Conservation (phyloP, 1,284 basidiomycete species). For the Termitomyces sp. region DNA sequence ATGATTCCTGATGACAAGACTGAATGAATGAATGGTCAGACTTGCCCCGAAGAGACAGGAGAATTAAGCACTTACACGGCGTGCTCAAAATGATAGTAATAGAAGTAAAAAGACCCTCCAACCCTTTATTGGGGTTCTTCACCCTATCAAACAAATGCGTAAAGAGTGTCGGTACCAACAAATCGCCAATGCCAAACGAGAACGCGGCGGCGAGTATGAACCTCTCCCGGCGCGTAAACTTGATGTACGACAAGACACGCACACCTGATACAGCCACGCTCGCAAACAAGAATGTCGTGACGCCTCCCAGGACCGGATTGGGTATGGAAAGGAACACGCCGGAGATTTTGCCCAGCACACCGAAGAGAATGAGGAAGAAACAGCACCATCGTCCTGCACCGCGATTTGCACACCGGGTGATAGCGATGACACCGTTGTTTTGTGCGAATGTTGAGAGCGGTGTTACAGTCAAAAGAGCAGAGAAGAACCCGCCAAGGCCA, state of each 20-base stretch:
- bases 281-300: slow-evolving; percentile 75
- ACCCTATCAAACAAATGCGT: slow-evolving; percentile 68
- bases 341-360: slow-evolving; percentile 74
- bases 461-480: slow-evolving; percentile 76
- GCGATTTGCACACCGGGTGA: slow-evolving; percentile 75
- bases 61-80: slow-evolving; percentile 53
- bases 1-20: slow-evolving; percentile 67
- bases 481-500: slow-evolving; percentile 69
- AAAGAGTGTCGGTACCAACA: slow-evolving; percentile 59
- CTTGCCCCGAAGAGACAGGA: neutral
- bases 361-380: slow-evolving; percentile 67
- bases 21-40: slow-evolving; percentile 15
- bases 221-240: slow-evolving; percentile 68
- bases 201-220: slow-evolving; percentile 74
- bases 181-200: slow-evolving; percentile 69
- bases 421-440: slow-evolving; percentile 79
- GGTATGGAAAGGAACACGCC: slow-evolving; percentile 80
- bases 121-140: slow-evolving; percentile 47
- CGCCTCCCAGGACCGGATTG: slow-evolving; percentile 77
- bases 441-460: slow-evolving; percentile 80
- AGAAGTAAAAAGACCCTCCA: slow-evolving; percentile 70
- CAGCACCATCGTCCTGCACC: slow-evolving; percentile 72
- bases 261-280: slow-evolving; percentile 65
- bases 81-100: slow-evolving; percentile 77
- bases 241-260: slow-evolving; percentile 63